These are phyloP conservation scores for Quercus cerris DNA, from an alignment of 306 rosid species.

Conservation along the genomic window DNA sequence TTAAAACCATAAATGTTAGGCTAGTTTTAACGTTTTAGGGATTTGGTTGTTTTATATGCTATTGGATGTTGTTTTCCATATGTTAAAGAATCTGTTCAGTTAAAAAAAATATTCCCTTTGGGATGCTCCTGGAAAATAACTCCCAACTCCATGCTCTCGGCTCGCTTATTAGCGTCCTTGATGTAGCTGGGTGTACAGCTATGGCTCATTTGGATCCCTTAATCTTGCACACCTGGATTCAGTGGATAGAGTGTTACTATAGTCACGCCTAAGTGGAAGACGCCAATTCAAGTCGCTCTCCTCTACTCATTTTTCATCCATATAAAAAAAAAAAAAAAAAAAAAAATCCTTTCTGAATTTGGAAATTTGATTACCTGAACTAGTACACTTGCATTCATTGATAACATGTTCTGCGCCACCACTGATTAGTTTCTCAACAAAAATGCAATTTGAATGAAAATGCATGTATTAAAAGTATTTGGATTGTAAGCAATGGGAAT, in stretches of 20 bases:
- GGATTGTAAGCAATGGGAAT: neutral
- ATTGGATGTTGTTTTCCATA: neutral
- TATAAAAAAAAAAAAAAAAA: no score
- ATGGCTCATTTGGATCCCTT: no score
- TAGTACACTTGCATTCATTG: neutral
- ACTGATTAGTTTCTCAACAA: neutral
- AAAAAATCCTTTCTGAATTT: no score
- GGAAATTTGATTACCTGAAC: neutral
- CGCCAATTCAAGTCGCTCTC: no score
- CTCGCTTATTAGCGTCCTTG: no score
- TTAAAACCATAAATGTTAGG: neutral
- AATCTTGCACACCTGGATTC: accelerated
- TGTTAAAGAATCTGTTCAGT: neutral
- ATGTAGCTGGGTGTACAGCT: no score
- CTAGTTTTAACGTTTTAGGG: neutral
- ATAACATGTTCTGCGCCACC: no score
- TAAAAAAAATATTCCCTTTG: no score
- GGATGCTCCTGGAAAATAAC: no score
- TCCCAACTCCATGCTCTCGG: no score
- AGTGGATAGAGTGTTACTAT: accelerated
- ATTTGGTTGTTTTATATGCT: neutral
- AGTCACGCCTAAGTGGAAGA: no score
- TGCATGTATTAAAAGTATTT: neutral
- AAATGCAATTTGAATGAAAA: neutral
- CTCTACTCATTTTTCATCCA: no score